These are phyloP conservation scores for Fusarium albidum DNA, from an alignment of 2,329 filamentous ascomycete genomes.

Conservation along the genomic window DNA sequence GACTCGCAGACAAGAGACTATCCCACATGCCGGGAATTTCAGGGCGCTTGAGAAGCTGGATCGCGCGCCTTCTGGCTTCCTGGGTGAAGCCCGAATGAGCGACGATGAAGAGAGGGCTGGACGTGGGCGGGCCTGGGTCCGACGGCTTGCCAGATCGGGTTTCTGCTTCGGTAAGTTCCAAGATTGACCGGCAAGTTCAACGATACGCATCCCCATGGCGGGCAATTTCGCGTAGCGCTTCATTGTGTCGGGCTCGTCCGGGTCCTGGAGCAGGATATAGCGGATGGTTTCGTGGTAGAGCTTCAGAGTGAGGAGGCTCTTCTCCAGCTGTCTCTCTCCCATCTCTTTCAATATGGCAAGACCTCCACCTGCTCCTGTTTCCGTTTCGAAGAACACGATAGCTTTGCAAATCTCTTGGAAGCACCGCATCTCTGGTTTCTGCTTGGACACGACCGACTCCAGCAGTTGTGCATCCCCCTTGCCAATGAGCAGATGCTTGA, in stretches of 20 bases:
- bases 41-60: no score
- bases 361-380: background rate
- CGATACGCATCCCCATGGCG: background rate
- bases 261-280: constrained; percentile 12
- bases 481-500: background rate
- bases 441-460: background rate
- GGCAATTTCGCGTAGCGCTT: background rate
- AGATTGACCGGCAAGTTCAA: background rate
- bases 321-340: background rate
- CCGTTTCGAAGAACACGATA: background rate
- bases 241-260: constrained; percentile 1
- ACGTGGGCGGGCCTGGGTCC: no score
- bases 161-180: background rate
- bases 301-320: constrained; percentile 1
- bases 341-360: no score
- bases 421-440: constrained; percentile 1
- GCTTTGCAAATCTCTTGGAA: constrained; percentile 10
- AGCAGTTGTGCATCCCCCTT: background rate
- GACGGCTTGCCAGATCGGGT: background rate
- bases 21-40: no score
- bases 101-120: no score
- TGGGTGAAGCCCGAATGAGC: no score
- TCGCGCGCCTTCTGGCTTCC: no score
- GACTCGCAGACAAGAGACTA: no score
- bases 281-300: constrained; percentile 2